Base-by-base conservation (phyloP, 164 flowering plant species). In the Macadamia tetraphylla region DNA sequence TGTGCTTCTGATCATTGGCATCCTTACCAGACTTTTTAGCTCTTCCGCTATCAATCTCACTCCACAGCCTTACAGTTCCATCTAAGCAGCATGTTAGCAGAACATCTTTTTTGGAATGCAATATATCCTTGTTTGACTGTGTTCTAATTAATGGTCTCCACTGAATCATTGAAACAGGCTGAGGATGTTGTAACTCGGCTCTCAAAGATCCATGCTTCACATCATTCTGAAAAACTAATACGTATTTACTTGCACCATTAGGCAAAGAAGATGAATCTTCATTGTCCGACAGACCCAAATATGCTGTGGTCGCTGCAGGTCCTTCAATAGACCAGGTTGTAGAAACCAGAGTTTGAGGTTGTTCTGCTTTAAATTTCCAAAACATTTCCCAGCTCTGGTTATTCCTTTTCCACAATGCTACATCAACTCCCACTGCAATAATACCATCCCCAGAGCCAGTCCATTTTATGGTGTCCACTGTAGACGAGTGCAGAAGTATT, bases 401-500 rank as follows among this genome's bases (percentile, higher is more conserved):
- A 55, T 76, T 86, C 70, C 75, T 86, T 73, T 78, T 92, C 99
- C 98, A 95, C 62, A 89, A 57, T 15, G 87, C 85, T 67, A 92
- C 87, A 70, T 92, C 96, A 5, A 74, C 68, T 57, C 99, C 99
- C 40, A 80, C 92, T 29, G 93, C 66, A 78, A 95, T 68, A 67
- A 95, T 81, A 58, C 99, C 99, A 78, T 92, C 98, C 18, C 99
- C 98, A 3, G 94, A 89, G 12, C 84, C 90, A n/a, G 99, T 87
- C 99, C 99, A 95, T 62, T 76, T 76, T 55, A 95, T 79, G 5
- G 88, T 86, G 64, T 86, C 93, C 71, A 87, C 88, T 57, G 76
- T 77, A n/a, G 75, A 72, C 62, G 82, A 81, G 67, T 87, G 98
- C 42, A 80, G 82, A 44, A 95, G 89, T 49, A 80, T 79, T 74